Percentiles rank a stretch among this genome's conserved stretches.
These are phyloP conservation scores for Colletotrichum sp. DNA, from an alignment of 2,329 filamentous ascomycete species.

Conservation along the genomic window DNA sequence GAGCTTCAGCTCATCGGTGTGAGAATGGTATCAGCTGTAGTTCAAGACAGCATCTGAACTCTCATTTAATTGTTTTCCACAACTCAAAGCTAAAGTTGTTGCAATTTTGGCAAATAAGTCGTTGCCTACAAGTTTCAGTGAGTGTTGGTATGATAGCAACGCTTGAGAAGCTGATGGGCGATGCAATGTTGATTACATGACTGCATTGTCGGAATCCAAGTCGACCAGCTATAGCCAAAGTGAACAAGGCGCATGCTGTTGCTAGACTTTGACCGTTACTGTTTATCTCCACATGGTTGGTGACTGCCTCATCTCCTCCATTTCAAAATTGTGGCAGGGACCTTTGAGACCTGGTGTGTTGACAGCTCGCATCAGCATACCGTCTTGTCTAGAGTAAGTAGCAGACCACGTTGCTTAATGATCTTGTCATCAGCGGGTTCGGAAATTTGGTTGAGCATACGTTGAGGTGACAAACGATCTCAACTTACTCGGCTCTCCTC, in stretches of 20 bases:
- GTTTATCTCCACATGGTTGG: neutral
- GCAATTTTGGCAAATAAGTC: neutral
- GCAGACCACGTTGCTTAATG: neutral
- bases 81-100: no score
- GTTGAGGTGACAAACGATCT: no score
- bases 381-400: neutral
- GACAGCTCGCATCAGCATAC: neutral
- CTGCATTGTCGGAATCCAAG: no score
- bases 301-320: neutral
- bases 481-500: no score
- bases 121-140: neutral
- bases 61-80: neutral
- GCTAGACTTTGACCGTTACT: neutral
- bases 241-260: neutral
- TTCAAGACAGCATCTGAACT: neutral
- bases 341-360: neutral
- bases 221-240: neutral
- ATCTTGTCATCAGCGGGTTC: no score
- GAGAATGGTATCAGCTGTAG: neutral
- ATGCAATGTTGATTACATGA: neutral
- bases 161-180: no score
- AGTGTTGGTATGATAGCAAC: neutral
- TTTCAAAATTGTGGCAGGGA: neutral
- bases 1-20: neutral
- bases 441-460: no score